Conservation (phyloP, 2,329 filamentous ascomycete species). For the Ophidiomyces ophidiicola region DNA sequence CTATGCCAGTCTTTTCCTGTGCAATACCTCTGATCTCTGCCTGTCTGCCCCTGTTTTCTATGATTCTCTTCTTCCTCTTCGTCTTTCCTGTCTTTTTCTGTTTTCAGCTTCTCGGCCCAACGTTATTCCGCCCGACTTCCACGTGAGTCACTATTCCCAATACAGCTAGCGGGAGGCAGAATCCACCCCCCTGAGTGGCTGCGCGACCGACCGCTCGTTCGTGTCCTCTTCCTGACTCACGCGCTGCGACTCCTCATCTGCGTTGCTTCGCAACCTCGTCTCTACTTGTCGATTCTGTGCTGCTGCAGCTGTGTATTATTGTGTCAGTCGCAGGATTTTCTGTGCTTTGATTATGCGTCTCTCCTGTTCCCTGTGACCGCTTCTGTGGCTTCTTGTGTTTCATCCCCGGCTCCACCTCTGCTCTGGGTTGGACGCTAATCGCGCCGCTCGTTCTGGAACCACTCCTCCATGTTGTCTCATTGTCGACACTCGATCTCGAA, state of each 20-base stretch:
- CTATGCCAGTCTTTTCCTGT: no score
- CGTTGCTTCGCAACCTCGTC: not conserved
- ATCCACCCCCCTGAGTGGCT: not conserved
- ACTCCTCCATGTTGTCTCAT: not conserved
- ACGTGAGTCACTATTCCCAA: constrained; percentile 1
- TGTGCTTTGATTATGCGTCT: not conserved
- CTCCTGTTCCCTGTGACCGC: not conserved
- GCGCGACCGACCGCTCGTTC: no score
- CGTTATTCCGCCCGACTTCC: not conserved
- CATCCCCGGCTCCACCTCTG: constrained; percentile 8
- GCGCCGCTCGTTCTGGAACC: constrained; percentile 10
- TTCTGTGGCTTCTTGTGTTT: constrained; percentile 1
- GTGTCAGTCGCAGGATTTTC: no score
- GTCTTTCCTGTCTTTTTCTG: not conserved
- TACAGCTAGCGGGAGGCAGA: constrained; percentile 3
- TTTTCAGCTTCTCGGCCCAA: not conserved
- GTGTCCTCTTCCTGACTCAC: no score
- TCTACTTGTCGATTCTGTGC: not conserved
- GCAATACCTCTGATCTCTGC: no score
- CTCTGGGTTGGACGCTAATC: constrained; percentile 7
- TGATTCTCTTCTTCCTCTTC: not conserved
- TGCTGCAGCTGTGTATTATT: not conserved
- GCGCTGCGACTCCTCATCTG: no score
- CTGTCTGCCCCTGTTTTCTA: no score
- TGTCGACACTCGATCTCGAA: constrained; percentile 4